Evolutionary conservation across 2,329 filamentous ascomycete species (phyloP).

Genomic region (Nemania serpens): DNA sequence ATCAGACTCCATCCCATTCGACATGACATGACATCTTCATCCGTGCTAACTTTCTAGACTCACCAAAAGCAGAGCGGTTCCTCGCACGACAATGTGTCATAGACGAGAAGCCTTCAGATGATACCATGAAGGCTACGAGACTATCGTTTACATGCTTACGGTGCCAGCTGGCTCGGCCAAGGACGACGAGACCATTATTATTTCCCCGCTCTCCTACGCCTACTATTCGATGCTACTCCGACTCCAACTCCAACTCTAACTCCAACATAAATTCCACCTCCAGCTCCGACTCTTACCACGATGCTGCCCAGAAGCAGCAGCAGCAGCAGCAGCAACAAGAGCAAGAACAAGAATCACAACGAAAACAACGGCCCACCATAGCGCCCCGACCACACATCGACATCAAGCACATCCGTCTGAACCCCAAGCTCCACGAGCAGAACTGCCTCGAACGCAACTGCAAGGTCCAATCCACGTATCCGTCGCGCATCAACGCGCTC

Average conservation of each 20-base stretch:
- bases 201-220: conserved; percentile 15
- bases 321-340: conserved; percentile 18
- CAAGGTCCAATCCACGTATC: conserved; percentile 57
- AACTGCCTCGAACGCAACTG: conserved; percentile 91
- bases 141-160: conserved; percentile 34
- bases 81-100: too few species aligned
- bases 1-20: too few species aligned
- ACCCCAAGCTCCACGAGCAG: conserved; percentile 76
- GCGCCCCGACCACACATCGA: conserved; percentile 82
- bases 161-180: conserved; percentile 34
- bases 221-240: conserved; percentile 27
- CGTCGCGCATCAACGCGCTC: conserved; percentile 59
- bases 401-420: conserved; percentile 87
- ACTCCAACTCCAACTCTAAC: not conserved
- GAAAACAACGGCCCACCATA: conserved; percentile 60
- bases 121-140: conserved; percentile 32
- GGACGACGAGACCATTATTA: conserved; percentile 16
- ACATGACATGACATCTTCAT: too few species aligned
- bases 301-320: conserved; percentile 21
- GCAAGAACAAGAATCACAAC: conserved; percentile 13
- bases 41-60: too few species aligned
- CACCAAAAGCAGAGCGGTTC: too few species aligned
- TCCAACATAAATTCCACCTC: not conserved
- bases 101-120: not conserved
- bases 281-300: conserved; percentile 1